phyloP scores from a whole-genome alignment of 306 rosid genomes.

The Glycine latifolia region DNA sequence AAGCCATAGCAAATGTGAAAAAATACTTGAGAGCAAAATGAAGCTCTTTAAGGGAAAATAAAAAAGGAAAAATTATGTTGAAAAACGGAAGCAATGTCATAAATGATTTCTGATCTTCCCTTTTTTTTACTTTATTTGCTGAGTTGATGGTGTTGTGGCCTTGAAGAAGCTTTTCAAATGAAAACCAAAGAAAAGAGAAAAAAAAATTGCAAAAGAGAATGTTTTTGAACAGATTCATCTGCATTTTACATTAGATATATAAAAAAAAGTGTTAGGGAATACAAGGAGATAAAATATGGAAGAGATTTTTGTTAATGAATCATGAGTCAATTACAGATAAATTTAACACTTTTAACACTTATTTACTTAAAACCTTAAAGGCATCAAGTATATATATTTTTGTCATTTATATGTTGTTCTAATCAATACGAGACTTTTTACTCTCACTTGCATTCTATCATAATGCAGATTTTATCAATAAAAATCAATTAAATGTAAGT shows the following conservation, averaged over 20 bases:
- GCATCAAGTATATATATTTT: no score
- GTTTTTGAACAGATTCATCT: background rate
- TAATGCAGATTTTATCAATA: no score
- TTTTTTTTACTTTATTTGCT: background rate
- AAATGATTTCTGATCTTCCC: background rate
- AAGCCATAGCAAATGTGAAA: constrained; percentile 7
- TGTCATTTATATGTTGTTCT: background rate
- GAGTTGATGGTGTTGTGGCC: constrained; percentile 30
- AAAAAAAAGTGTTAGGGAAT: no score
- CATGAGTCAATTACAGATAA: no score
- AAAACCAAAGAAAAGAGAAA: background rate
- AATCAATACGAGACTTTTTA: no score
- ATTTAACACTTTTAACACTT: no score
- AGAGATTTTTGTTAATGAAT: no score
- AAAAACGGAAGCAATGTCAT: constrained; percentile 10
- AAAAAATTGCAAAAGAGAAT: constrained; percentile 42
- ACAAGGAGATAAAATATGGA: no score
- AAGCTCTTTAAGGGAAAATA: constrained; percentile 3
- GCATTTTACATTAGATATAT: no score
- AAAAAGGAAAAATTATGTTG: background rate
- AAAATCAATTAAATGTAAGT: no score
- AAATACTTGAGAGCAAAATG: constrained; percentile 6
- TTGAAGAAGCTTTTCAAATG: constrained; percentile 32
- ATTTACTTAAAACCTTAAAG: no score
- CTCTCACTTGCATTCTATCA: no score